phyloP scores from a whole-genome alignment of 257 asterid genomes.

The Lycium barbarum region DNA sequence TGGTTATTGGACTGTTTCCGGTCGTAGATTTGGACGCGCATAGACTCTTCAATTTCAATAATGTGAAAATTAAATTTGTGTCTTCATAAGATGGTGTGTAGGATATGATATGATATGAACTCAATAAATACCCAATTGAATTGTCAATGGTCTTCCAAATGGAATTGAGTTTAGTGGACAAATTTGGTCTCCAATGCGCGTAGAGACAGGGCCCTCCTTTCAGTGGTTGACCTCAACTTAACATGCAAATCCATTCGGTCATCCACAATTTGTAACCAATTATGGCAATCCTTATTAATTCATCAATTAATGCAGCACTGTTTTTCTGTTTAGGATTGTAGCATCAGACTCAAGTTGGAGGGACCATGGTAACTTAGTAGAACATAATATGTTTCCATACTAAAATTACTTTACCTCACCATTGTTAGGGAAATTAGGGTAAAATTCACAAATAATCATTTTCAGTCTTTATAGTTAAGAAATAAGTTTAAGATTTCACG shows the following conservation, averaged over 20 bases:
- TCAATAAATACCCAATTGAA: background rate
- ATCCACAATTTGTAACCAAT: background rate
- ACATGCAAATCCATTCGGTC: background rate
- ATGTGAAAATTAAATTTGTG: background rate
- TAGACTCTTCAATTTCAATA: background rate
- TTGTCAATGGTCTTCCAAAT: conserved; percentile 8
- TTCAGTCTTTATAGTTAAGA: too few species aligned
- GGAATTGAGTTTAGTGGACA: conserved; percentile 10
- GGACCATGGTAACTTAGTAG: background rate
- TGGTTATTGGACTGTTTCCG: background rate
- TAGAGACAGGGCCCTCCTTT: background rate
- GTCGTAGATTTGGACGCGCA: background rate
- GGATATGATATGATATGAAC: background rate
- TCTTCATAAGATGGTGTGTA: background rate
- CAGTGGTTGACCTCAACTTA: background rate
- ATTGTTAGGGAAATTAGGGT: too few species aligned
- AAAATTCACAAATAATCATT: too few species aligned
- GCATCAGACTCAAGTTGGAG: background rate
- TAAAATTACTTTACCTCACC: too few species aligned
- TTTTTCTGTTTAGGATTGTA: background rate
- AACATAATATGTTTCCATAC: background rate
- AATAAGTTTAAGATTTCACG: too few species aligned
- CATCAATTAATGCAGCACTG: background rate
- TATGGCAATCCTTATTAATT: background rate
- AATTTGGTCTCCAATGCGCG: conserved; percentile 23